Conservation (phyloP, 2,329 filamentous ascomycete species). For the Lomentospora prolificans region DNA sequence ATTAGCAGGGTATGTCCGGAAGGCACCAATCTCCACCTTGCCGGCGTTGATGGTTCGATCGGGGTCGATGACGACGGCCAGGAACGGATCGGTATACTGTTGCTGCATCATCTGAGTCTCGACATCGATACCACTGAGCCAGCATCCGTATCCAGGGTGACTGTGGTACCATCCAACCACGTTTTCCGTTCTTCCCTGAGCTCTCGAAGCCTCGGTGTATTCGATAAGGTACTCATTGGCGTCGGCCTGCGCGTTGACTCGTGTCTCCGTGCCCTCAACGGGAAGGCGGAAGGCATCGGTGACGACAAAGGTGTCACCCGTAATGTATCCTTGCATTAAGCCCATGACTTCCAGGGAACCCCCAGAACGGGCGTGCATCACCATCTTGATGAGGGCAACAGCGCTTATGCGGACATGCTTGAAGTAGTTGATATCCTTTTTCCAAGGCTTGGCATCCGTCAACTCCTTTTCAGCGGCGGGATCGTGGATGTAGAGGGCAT, state of each 20-base stretch:
- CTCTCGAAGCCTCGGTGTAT: constrained; percentile 67
- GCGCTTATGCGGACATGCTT: constrained; percentile 89
- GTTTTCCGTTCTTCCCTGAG: constrained; percentile 75
- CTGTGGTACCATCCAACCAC: constrained; percentile 97
- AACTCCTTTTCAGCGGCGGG: constrained; percentile 56
- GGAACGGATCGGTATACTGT: constrained; percentile 76
- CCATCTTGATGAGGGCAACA: constrained; percentile 94
- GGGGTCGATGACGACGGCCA: constrained; percentile 92
- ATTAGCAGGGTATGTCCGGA: constrained; percentile 75
- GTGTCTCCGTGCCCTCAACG: constrained; percentile 95
- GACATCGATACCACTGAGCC: constrained; percentile 94
- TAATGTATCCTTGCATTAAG: constrained; percentile 90
- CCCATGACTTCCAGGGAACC: constrained; percentile 94
- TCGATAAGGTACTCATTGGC: constrained; percentile 95
- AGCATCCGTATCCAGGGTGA: constrained; percentile 96
- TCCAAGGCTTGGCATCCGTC: constrained; percentile 62
- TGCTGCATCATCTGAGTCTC: constrained; percentile 81
- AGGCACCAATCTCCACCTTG: constrained; percentile 95
- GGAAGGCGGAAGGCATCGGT: constrained; percentile 90
- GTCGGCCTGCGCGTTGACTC: constrained; percentile 91
- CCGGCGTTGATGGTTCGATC: constrained; percentile 90
- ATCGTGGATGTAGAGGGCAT: constrained; percentile 85
- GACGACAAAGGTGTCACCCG: constrained; percentile 76
- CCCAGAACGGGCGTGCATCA: constrained; percentile 95
- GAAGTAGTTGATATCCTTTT: constrained; percentile 73